Evolutionary conservation across 306 rosid species (phyloP).

Genomic region (Luffa aegyptiaca): DNA sequence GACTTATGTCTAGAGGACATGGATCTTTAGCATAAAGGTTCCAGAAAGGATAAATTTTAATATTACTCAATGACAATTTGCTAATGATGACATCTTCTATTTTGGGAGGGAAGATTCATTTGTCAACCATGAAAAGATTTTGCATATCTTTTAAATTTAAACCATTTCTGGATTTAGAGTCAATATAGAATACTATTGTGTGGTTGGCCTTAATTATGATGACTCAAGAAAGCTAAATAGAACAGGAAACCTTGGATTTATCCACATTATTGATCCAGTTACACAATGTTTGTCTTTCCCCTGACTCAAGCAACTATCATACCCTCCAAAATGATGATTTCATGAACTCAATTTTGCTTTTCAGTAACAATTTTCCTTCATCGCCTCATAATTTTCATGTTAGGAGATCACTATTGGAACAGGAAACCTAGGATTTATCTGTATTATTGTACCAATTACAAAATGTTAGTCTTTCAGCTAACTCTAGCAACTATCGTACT

Average conservation of each 20-base stretch:
- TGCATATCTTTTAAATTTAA: not conserved
- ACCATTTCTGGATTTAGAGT: not conserved
- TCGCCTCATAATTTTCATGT: not conserved
- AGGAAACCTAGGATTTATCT: not conserved
- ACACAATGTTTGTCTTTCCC: not conserved
- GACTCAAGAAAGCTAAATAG: not conserved
- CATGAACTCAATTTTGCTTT: not conserved
- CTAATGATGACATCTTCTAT: not conserved
- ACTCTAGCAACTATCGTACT: not conserved
- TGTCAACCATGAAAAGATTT: not conserved
- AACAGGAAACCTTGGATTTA: not conserved
- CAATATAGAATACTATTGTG: too few species aligned
- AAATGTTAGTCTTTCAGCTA: not conserved
- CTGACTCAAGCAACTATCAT: not conserved
- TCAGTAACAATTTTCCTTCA: not conserved
- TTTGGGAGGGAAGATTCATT: not conserved
- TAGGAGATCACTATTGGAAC: not conserved
- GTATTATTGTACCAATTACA: not conserved
- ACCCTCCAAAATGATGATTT: not conserved
- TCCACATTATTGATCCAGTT: not conserved
- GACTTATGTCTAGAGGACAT: not conserved
- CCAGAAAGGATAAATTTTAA: not conserved
- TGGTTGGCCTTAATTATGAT: not conserved
- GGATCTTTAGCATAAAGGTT: not conserved
- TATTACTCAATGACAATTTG: not conserved